Percentiles rank a stretch among this genome's conserved stretches.
Conservation (phyloP, 2,329 filamentous ascomycete species). For the Cordyceps tenuipes region DNA sequence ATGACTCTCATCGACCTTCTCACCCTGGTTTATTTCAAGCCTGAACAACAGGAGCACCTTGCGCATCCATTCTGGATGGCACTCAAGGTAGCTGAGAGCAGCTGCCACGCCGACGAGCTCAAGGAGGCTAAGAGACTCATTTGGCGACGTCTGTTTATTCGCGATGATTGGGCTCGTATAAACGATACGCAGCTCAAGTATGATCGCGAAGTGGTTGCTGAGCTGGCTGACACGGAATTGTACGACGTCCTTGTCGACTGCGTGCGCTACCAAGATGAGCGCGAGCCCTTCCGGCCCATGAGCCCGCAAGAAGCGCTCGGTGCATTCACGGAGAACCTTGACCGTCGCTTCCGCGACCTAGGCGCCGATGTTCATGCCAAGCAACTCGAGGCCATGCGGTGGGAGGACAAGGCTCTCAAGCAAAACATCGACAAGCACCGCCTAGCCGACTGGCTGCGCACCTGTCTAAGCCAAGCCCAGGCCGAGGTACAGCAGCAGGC, state of each 20-base stretch:
- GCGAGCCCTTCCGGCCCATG: slow-evolving; percentile 36
- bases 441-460: slow-evolving; percentile 58
- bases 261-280: slow-evolving; percentile 44
- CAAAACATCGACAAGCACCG: slow-evolving; percentile 58
- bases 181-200: slow-evolving; percentile 70
- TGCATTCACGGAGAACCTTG: slow-evolving; percentile 53
- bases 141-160: slow-evolving; percentile 79
- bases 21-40: slow-evolving; percentile 56
- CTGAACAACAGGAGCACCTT: slow-evolving; percentile 42
- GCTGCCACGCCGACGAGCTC: slow-evolving; percentile 46
- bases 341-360: slow-evolving; percentile 50
- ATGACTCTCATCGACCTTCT: slow-evolving; percentile 63
- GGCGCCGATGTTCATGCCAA: slow-evolving; percentile 57
- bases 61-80: slow-evolving; percentile 67
- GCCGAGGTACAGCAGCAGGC: slow-evolving; percentile 25
- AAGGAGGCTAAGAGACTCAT: slow-evolving; percentile 55
- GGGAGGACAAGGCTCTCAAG: slow-evolving; percentile 60
- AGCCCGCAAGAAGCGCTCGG: slow-evolving; percentile 47
- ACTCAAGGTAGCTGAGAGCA: slow-evolving; percentile 51
- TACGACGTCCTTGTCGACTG: slow-evolving; percentile 60
- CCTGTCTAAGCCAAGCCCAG: slow-evolving; percentile 30
- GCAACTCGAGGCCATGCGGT: slow-evolving; percentile 61
- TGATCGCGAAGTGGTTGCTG: slow-evolving; percentile 57
- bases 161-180: slow-evolving; percentile 75
- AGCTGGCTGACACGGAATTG: slow-evolving; percentile 57